A percentile compares a stretch with the other conserved stretches of the same genome.
These are phyloP conservation scores for Vachellia collinsii DNA, from an alignment of 306 rosid species.

Conservation along the genomic window DNA sequence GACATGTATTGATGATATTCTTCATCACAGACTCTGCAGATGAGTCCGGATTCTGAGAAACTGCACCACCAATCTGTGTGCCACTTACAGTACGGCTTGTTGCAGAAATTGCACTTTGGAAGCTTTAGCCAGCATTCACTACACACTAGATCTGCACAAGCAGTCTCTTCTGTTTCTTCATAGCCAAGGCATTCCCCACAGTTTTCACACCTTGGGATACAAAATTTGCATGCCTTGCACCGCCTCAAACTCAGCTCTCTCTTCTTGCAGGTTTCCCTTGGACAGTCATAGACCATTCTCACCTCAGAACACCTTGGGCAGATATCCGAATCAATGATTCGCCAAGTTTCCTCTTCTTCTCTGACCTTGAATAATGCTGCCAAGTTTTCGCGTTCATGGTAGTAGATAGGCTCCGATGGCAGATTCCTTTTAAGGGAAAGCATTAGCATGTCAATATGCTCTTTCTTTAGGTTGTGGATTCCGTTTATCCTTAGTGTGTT, in stretches of 20 bases:
- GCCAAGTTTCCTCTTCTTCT: slow-evolving; percentile 3
- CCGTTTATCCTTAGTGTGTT: slow-evolving; percentile 65
- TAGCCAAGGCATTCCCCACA: slow-evolving; percentile 65
- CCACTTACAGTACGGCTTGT: slow-evolving; percentile 75
- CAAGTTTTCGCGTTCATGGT: slow-evolving; percentile 34
- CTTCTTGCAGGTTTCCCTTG: slow-evolving; percentile 55
- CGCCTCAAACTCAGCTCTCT: slow-evolving; percentile 30
- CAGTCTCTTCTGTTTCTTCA: slow-evolving; percentile 58
- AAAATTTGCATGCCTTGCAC: slow-evolving; percentile 68
- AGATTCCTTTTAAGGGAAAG: slow-evolving; percentile 41
- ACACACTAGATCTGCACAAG: slow-evolving; percentile 65
- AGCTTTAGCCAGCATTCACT: slow-evolving; percentile 70
- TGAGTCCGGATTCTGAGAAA: slow-evolving; percentile 47
- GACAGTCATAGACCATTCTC: slow-evolving; percentile 67
- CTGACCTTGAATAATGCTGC: slow-evolving; percentile 17
- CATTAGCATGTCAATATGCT: slow-evolving; percentile 56
- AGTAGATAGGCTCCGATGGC: slow-evolving; percentile 42
- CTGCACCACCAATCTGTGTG: slow-evolving; percentile 47
- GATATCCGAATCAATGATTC: slow-evolving; percentile 56
- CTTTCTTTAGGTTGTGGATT: slow-evolving; percentile 60
- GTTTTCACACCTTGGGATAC: slow-evolving; percentile 79
- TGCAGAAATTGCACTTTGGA: slow-evolving; percentile 82
- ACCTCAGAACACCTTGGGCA: slow-evolving; percentile 71
- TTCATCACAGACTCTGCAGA: slow-evolving; percentile 61
- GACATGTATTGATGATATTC: slow-evolving; percentile 38